A percentile compares a stretch with the other conserved stretches of the same genome.
These are phyloP conservation scores for Gossypium ekmanianum DNA, from an alignment of 345 rosid species.

Conservation along the genomic window DNA sequence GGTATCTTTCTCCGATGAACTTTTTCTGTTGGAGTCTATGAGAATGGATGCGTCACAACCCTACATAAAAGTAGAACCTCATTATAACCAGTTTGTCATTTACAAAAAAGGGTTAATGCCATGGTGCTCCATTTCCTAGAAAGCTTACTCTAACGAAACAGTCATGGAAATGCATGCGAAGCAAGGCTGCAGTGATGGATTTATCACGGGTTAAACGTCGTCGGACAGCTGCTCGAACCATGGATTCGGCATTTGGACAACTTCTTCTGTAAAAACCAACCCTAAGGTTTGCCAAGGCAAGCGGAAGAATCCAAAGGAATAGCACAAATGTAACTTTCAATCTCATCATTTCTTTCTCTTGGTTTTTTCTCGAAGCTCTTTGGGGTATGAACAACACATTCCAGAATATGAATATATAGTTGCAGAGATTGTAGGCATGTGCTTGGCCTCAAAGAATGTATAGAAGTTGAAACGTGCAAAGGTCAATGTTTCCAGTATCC, in stretches of 20 bases:
- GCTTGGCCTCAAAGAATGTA: constrained; percentile 1
- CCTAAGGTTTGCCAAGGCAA: constrained; percentile 40
- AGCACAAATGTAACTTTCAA: constrained; percentile 17
- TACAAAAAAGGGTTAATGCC: too few relatives aligned
- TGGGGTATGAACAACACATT: background rate
- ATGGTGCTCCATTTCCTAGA: background rate
- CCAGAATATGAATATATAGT: background rate
- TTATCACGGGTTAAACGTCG: constrained; percentile 34
- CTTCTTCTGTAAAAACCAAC: constrained; percentile 50
- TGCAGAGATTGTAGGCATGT: background rate
- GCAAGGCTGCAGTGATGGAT: constrained; percentile 60
- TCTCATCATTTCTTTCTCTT: constrained; percentile 12
- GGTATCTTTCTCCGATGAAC: constrained; percentile 50
- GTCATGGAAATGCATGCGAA: constrained; percentile 88
- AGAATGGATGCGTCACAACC: constrained; percentile 86
- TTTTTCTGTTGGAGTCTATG: constrained; percentile 43
- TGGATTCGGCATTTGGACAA: constrained; percentile 67
- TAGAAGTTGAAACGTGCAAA: constrained; percentile 5
- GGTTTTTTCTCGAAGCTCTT: background rate
- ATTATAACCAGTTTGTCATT: background rate
- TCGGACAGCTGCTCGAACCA: constrained; percentile 36
- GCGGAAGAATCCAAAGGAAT: constrained; percentile 27
- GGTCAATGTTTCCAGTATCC: background rate
- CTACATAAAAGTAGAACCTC: constrained; percentile 20
- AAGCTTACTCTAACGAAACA: constrained; percentile 61